Evolutionary conservation across 2,329 filamentous ascomycete species (phyloP), one percentile per base, ranked within the genome.

Genomic region (Incumbomyces lentus): DNA sequence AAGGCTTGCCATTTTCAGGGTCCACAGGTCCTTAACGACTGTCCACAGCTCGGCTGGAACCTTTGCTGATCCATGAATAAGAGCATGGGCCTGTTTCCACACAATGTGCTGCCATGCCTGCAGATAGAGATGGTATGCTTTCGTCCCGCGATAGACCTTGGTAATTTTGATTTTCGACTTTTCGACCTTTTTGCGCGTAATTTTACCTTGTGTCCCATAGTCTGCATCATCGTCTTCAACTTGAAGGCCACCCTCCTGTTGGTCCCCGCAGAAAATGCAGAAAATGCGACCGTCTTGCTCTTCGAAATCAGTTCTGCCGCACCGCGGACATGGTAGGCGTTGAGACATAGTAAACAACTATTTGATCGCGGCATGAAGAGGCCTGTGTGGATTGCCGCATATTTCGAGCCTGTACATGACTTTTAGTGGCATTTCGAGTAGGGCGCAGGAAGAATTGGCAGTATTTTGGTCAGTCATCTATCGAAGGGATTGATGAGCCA

Each of bases 81-180:
- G 70, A 72, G 82, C 89, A 59, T 77, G 67, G 13, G 86, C 68
- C 68, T 96, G 90, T 59, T 84, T 86, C 61, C 88, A 80, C 22
- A 98, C 68, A 40, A 96, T 75, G 29, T 95, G 70, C 64, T 96
- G 90, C 49, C 93, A 76, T 52, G 79, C 83, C 61, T 94, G 84
- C 31, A 96, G 71, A 61, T 86, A 95, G 18, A 95, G 75, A 52
- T 84, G 78, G 53, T 81, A 78, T 12, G 84, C 90, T 44, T 78
- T 74, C 39, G 76, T 70, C 35, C 89, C 89, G 62, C 69, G 42
- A 56, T 72, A 71, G 48, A 64, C 73, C 73, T 65, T 68, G 30
- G 70, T 70, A 39, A 73, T 67, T 40, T 70, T 76, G 58, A 76
- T 69, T 44, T 70, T 69, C 18, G 66, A 63, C 44, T 58, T 52